A percentile compares a stretch with the other conserved stretches of the same genome.
Conservation (phyloP, 177 flowering plant genomes). For the Vitis hybrid region DNA sequence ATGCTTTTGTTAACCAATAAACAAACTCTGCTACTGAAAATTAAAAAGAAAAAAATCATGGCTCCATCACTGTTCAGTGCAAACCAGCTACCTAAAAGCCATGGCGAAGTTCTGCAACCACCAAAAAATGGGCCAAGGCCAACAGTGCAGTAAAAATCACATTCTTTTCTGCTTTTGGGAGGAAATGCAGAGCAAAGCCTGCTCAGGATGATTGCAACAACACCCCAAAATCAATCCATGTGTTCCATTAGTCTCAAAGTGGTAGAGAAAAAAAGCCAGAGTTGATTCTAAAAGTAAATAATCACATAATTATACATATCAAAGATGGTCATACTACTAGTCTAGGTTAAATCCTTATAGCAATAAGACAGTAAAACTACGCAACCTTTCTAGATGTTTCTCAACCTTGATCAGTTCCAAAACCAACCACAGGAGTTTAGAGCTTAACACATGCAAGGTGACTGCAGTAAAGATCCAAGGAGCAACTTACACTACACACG, state of each 20-base stretch:
- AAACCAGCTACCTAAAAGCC: no score
- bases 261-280: background rate
- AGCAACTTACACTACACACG: constrained; percentile 44
- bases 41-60: no score
- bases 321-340: background rate
- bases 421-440: background rate
- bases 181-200: background rate
- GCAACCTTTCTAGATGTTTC: background rate
- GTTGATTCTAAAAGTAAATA: background rate
- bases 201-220: background rate
- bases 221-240: background rate
- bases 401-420: background rate
- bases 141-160: background rate
- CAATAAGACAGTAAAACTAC: background rate
- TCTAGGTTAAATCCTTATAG: background rate
- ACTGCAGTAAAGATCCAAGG: constrained; percentile 8
- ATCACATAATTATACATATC: constrained; percentile 3
- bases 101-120: no score
- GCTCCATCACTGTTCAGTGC: no score
- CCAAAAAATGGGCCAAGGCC: background rate
- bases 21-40: no score
- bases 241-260: background rate
- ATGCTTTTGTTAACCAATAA: no score
- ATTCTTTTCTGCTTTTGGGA: no score
- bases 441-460: constrained; percentile 1